Conservation (phyloP, 2,329 filamentous ascomycete species). For the Cytospora piceicola region DNA sequence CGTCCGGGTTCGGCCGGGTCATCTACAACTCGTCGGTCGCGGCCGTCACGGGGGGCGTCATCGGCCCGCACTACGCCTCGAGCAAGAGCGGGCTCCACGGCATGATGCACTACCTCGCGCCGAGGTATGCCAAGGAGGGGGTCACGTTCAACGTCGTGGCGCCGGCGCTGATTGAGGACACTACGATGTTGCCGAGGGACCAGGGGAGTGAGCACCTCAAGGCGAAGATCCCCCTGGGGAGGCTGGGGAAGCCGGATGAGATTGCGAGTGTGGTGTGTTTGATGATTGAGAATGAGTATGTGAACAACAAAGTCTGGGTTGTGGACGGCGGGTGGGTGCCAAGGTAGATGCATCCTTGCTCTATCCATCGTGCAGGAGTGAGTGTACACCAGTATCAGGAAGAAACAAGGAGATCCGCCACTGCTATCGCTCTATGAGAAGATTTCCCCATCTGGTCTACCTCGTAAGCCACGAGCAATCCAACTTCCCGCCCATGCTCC, state of each 20-base stretch:
- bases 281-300: constrained; percentile 25
- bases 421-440: not conserved
- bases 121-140: constrained; percentile 6
- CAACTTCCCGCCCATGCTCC: constrained; percentile 38
- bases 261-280: constrained; percentile 19
- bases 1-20: constrained; percentile 19
- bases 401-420: not conserved
- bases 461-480: constrained; percentile 31
- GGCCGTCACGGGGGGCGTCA: constrained; percentile 24
- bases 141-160: constrained; percentile 27
- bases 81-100: constrained; percentile 26
- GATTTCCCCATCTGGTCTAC: constrained; percentile 4
- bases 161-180: constrained; percentile 23
- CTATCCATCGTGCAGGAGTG: not conserved
- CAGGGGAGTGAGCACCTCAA: constrained; percentile 2
- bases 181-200: constrained; percentile 21
- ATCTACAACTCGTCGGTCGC: constrained; percentile 26
- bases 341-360: not conserved
- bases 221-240: constrained; percentile 13
- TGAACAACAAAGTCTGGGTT: constrained; percentile 26
- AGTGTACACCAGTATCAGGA: not conserved
- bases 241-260: constrained; percentile 22
- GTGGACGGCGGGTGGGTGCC: constrained; percentile 25
- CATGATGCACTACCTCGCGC: constrained; percentile 13
- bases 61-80: constrained; percentile 24